phyloP scores from a whole-genome alignment of 345 rosid species.

The Aethionema arabicum region DNA sequence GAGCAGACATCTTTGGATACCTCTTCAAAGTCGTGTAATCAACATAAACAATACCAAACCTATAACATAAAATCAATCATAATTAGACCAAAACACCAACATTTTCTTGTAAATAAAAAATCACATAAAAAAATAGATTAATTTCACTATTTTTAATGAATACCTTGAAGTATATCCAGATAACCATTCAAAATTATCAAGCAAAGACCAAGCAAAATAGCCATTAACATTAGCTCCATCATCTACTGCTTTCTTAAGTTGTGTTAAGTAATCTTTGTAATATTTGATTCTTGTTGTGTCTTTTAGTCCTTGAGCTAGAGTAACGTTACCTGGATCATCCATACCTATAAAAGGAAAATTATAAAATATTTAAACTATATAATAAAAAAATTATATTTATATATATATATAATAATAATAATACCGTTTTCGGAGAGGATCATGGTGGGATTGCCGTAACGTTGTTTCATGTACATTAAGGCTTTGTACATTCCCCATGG shows the following conservation, averaged over 20 bases:
- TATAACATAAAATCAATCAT: neutral
- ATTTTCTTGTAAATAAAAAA: neutral
- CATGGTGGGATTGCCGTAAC: conserved; percentile 81
- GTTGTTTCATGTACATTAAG: conserved; percentile 80
- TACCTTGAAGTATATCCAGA: conserved; percentile 84
- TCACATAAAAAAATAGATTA: neutral
- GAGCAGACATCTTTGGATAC: conserved; percentile 90
- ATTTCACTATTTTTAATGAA: neutral
- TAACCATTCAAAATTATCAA: conserved; percentile 95
- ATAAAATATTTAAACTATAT: neutral
- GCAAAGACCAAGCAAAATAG: conserved; percentile 95
- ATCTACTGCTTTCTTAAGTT: conserved; percentile 78
- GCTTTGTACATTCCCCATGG: conserved; percentile 98
- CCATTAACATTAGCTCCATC: conserved; percentile 82
- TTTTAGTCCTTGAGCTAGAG: conserved; percentile 60
- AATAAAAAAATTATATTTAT: neutral
- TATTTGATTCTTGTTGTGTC: conserved; percentile 79
- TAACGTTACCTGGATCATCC: conserved; percentile 90
- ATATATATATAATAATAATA: neutral
- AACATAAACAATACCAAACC: conserved; percentile 87
- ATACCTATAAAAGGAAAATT: conserved; percentile 49
- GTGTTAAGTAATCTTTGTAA: conserved; percentile 68
- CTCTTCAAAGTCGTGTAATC: conserved; percentile 69
- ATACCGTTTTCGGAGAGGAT: conserved; percentile 88
- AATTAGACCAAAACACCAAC: neutral